phyloP scores from a whole-genome alignment of 164 flowering plant genomes.

The Aristolochia californica region DNA sequence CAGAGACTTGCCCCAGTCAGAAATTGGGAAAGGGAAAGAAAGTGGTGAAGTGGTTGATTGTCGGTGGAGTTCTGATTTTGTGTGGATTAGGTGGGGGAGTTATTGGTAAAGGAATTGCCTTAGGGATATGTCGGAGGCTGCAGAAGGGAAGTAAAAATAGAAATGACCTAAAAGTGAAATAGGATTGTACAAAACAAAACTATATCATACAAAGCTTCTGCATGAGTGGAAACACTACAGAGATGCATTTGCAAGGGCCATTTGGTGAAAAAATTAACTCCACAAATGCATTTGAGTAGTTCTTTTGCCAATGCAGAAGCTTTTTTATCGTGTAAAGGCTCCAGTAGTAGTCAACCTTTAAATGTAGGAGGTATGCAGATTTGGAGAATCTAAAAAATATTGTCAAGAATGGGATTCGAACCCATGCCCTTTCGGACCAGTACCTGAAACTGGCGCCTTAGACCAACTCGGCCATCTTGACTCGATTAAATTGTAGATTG shows the following conservation, averaged over 20 bases:
- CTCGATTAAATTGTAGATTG: too few species aligned
- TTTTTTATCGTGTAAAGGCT: too few species aligned
- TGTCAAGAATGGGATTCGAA: slow-evolving; percentile 24
- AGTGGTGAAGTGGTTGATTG: slow-evolving; percentile 8
- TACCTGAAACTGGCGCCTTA: slow-evolving; percentile 99
- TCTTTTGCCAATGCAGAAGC: too few species aligned
- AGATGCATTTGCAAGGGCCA: too few species aligned
- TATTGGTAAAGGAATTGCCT: slow-evolving; percentile 4
- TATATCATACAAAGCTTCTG: too few species aligned
- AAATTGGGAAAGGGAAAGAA: slow-evolving; percentile 1
- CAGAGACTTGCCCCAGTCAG: not conserved
- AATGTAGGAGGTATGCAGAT: too few species aligned
- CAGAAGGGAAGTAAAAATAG: not conserved
- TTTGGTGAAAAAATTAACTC: too few species aligned
- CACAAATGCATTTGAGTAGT: too few species aligned
- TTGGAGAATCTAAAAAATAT: too few species aligned
- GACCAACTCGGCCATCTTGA: slow-evolving; percentile 91
- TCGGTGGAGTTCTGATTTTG: slow-evolving; percentile 10
- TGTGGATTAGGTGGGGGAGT: slow-evolving; percentile 4
- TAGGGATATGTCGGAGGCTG: slow-evolving; percentile 5
- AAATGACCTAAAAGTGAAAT: not conserved
- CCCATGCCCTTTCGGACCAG: slow-evolving; percentile 99
- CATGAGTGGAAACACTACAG: too few species aligned
- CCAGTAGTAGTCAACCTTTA: too few species aligned
- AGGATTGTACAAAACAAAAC: not conserved